A percentile compares a stretch with the other conserved stretches of the same genome.
Conservation (phyloP, 768 basidiomycete genomes). For the Naganishia randhawae region DNA sequence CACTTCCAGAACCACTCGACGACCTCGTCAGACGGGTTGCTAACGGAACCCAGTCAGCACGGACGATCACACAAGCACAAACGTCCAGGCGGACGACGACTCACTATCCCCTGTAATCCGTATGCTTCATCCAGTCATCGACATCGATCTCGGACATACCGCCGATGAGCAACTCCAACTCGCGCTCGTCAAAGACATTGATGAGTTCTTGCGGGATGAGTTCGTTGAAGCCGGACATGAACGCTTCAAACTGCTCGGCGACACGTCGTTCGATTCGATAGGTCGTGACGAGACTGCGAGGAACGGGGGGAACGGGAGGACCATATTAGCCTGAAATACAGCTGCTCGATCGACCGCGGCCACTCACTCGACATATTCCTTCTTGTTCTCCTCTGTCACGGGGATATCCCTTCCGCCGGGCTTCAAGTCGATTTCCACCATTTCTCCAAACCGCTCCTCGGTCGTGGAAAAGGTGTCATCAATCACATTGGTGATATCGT, state of each 20-base stretch:
- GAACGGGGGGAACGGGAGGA: no score
- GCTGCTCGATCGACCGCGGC: no score
- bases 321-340: no score
- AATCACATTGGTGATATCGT: conserved; percentile 96
- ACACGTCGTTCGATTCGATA: conserved; percentile 97
- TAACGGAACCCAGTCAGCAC: conserved; percentile 2
- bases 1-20: conserved; percentile 99
- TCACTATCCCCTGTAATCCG: conserved; percentile 76
- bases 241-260: conserved; percentile 97
- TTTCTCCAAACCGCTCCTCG: conserved; percentile 96
- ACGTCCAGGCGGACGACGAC: conserved; percentile 13
- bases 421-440: conserved; percentile 93
- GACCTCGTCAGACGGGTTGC: conserved; percentile 52
- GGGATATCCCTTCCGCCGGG: conserved; percentile 77
- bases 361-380: conserved; percentile 82
- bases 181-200: conserved; percentile 97
- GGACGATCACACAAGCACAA: background rate
- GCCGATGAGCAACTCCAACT: conserved; percentile 84
- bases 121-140: conserved; percentile 99
- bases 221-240: conserved; percentile 99
- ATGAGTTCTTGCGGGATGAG: conserved; percentile 95
- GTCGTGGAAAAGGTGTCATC: conserved; percentile 96
- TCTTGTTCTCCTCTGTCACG: conserved; percentile 97
- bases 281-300: conserved; percentile 67
- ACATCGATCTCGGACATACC: conserved; percentile 99